Base-by-base conservation (phyloP, 2,329 filamentous ascomycete species). In the Davidsoniella australis region DNA sequence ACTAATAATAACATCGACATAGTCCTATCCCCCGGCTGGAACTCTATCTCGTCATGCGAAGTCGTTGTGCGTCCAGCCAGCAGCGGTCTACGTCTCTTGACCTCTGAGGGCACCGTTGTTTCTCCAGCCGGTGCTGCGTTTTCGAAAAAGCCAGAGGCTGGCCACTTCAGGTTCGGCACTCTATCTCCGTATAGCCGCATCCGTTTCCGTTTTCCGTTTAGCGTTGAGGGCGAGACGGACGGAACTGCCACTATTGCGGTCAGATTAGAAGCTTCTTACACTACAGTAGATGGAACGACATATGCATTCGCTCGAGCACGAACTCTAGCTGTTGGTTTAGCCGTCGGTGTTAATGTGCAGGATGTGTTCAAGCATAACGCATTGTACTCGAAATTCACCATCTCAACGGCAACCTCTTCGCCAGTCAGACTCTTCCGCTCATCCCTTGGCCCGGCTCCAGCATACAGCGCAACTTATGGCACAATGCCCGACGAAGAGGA, bases 261-360 rank as follows among this genome's bases (percentile, higher is more conserved):
- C 49, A 81, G 79, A 54, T 64, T 89, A n/a, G 88, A 94, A 55
- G 70, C 87, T 8, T 70, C 68, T 0, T 94, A 91, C 59, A 72
- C 72, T 2, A 88, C 84, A 0, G 68, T 76, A 0, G 66, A 75
- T 2, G 82, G 80, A 2, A 69, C 39, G 6, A 67, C 6, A 84
- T 85, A 55, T 69, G 71, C 48, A 82, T 80, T 59, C 72, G 76
- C 14, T 75, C 73, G 14, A 70, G 72, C 6, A 73, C 75, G 41
- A 17, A 75, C 71, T 3, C 70, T 93, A 17, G 73, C 80, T 2
- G 81, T 91, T 1, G 74, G 82, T 1, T 69, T 98, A 4, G 85
- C 86, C 0, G 71, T 98, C 3, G 88, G 89, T 2, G 91, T 98
- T 54, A 96, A 96, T 56, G 91, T 98, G 5, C 88, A 96, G 58